phyloP scores from a whole-genome alignment of 148 eudicot species.

The Chenopodium formosanum region DNA sequence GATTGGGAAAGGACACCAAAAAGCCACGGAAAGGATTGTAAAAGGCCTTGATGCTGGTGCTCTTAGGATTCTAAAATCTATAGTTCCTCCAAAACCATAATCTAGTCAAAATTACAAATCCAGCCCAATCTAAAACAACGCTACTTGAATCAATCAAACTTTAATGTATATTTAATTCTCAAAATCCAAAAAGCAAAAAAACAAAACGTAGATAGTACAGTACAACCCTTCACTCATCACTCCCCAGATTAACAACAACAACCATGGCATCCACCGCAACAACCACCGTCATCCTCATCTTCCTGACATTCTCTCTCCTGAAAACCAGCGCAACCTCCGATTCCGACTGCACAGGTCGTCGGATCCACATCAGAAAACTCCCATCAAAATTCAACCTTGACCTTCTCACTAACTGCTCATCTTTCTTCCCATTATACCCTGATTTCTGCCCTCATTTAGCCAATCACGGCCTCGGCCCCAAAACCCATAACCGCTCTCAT shows the following conservation, averaged over 20 bases:
- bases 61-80: too few species aligned
- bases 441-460: conserved; percentile 61
- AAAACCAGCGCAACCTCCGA: conserved; percentile 19
- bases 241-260: too few species aligned
- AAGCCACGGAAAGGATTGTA: too few species aligned
- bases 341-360: conserved; percentile 42
- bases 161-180: too few species aligned
- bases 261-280: not conserved
- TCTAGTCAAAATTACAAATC: too few species aligned
- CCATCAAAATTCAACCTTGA: conserved; percentile 68
- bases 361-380: conserved; percentile 77
- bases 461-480: conserved; percentile 81
- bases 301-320: conserved; percentile 6
- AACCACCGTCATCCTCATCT: conserved; percentile 4
- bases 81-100: too few species aligned
- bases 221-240: not conserved
- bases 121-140: too few species aligned
- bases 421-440: conserved; percentile 42
- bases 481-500: conserved; percentile 68
- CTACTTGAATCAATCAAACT: too few species aligned
- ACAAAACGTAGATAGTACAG: not conserved
- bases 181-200: too few species aligned
- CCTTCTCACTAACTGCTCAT: conserved; percentile 68
- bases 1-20: too few species aligned
- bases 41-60: too few species aligned